A percentile compares a stretch with the other conserved stretches of the same genome.
Conservation (phyloP, 371 early-diverging fungal genomes). For the Chytridium lagenaria region DNA sequence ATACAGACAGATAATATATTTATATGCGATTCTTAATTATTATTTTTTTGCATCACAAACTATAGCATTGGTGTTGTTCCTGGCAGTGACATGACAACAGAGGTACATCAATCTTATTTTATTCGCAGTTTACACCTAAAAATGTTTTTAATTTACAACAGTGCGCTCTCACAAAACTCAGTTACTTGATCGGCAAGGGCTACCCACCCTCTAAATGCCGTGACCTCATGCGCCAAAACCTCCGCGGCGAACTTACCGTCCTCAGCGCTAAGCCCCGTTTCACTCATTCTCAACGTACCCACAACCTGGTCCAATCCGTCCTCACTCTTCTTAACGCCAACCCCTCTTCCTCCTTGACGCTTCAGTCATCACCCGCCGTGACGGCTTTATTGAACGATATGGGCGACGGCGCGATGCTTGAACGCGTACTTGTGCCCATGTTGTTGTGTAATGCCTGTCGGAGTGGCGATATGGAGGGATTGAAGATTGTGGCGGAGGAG, state of each 20-base stretch:
- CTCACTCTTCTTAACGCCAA: slow-evolving; percentile 36
- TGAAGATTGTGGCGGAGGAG: slow-evolving; percentile 69
- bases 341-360: not conserved
- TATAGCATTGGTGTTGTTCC: slow-evolving; percentile 82
- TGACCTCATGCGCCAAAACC: slow-evolving; percentile 75
- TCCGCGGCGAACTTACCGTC: slow-evolving; percentile 94
- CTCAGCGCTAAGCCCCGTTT: slow-evolving; percentile 63
- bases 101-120: too few relatives aligned
- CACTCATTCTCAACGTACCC: slow-evolving; percentile 44
- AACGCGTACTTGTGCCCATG: slow-evolving; percentile 81
- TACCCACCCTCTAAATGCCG: slow-evolving; percentile 75
- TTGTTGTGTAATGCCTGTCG: slow-evolving; percentile 87
- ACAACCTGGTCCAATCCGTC: slow-evolving; percentile 37
- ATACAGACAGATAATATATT: not conserved
- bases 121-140: too few relatives aligned
- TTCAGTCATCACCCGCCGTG: not conserved
- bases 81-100: slow-evolving; percentile 97
- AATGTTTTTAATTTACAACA: too few relatives aligned
- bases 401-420: slow-evolving; percentile 57
- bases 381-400: slow-evolving; percentile 9
- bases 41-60: not conserved
- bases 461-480: slow-evolving; percentile 82
- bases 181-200: slow-evolving; percentile 83
- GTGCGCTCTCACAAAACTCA: slow-evolving; percentile 93
- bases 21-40: not conserved